These are phyloP conservation scores for Clitopilus hobsonii DNA, from an alignment of 768 basidiomycete genomes.

Conservation along the genomic window DNA sequence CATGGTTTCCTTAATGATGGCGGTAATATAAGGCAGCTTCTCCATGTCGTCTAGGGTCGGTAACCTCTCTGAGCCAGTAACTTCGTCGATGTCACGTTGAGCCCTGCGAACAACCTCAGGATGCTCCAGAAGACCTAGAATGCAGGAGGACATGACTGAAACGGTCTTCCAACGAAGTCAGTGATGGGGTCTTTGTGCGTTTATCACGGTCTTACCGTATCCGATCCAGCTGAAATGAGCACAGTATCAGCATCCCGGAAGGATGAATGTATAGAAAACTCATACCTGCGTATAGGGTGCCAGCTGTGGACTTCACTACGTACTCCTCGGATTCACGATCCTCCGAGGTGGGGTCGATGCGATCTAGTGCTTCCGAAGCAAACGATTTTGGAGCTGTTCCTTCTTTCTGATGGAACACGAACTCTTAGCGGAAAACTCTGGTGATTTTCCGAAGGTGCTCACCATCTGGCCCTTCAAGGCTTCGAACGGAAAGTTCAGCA, in stretches of 20 bases:
- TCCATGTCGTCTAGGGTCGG: conserved; percentile 25
- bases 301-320: conserved; percentile 40
- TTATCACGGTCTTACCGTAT: conserved; percentile 12
- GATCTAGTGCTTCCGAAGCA: neutral
- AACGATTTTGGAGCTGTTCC: conserved; percentile 10
- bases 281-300: conserved; percentile 44
- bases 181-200: neutral
- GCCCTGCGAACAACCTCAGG: conserved; percentile 26
- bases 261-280: conserved; percentile 31
- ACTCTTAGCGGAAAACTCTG: conserved; percentile 23
- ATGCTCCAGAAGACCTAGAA: conserved; percentile 24
- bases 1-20: conserved; percentile 23
- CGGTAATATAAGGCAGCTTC: conserved; percentile 24
- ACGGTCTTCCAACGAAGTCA: conserved; percentile 14
- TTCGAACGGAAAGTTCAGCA: conserved; percentile 42
- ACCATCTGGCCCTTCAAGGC: conserved; percentile 45
- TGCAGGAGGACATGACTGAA: conserved; percentile 21
- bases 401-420: conserved; percentile 31
- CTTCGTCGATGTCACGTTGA: conserved; percentile 28
- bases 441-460: conserved; percentile 6
- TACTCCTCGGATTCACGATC: conserved; percentile 25
- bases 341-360: conserved; percentile 16
- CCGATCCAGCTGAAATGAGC: conserved; percentile 10
- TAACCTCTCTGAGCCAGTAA: conserved; percentile 23
- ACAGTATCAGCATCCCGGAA: conserved; percentile 1